Evolutionary conservation across 1,284 basidiomycete species (phyloP), one percentile per base, ranked within the genome.

Genomic region (Ganoderma meredithae): DNA sequence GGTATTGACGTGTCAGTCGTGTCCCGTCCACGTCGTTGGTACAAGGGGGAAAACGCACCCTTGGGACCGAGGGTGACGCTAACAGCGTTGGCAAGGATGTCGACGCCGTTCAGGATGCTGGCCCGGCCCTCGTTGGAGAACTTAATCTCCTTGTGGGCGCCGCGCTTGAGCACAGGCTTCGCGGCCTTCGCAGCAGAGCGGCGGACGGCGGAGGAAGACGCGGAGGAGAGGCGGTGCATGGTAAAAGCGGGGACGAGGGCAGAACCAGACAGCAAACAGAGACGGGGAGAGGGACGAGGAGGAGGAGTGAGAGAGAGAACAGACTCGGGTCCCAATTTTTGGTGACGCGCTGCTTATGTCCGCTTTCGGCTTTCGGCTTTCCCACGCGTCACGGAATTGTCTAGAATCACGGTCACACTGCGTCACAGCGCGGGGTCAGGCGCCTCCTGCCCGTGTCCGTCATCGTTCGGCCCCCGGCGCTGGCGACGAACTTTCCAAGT

Each of bases 121-220:
- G 96, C 95, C 73, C 97, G 89, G 69, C 96, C 96, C 73, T 97
- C 95, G 82, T 98, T 97, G 79, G 94, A 95, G 83, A 99, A 99
- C 85, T 95, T 93, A 82, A 99, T 95, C 80, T 98, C 96, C 89
- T 98, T 97, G 87, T 95, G 94, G 39, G 90, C 91, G 73, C 93
- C 93, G 74, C 94, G 91, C 61, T 84, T 83, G 59, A 90, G 82
- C 55, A 83, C 77, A 58, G 84, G 81, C 76, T 84, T 75, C n/a
- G 82, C 79, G 66, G 84, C 84, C 74, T 86, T 86, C 64, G 78
- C 76, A 17, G 81, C 81, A 55, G 80, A 77, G 65, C 81, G 80
- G 66, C 85, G 85, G 64, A 83, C 79, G 59, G 81, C 82, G 67
- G 83, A 79, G 12, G 85, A 81, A 33, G 85, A 86, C 63, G 82